These are phyloP conservation scores for Lumnitzera littorea DNA, from an alignment of 345 rosid species.

Conservation along the genomic window DNA sequence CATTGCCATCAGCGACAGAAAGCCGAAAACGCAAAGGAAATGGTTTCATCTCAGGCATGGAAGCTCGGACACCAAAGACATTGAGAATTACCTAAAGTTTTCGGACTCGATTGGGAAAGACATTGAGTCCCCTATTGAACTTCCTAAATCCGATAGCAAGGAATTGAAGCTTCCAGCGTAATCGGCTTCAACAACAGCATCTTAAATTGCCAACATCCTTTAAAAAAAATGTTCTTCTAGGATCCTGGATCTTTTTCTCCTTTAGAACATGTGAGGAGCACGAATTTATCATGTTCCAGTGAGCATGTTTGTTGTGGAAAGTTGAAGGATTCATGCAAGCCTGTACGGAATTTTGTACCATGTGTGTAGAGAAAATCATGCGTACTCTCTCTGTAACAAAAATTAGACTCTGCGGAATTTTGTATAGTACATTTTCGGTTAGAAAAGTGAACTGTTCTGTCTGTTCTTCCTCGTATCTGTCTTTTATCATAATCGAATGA, in stretches of 20 bases:
- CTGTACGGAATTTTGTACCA: no score
- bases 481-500: no score
- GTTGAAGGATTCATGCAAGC: neutral
- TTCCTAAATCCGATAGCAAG: neutral
- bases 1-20: slow-evolving; percentile 37
- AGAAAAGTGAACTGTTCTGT: no score
- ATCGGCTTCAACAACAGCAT: neutral
- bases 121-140: slow-evolving; percentile 27
- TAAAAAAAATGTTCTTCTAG: neutral
- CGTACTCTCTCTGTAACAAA: no score
- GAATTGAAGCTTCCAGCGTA: neutral
- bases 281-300: neutral
- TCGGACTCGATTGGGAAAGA: slow-evolving; percentile 21
- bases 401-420: no score
- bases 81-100: slow-evolving; percentile 40
- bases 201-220: neutral
- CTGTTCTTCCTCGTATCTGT: no score
- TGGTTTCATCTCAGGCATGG: slow-evolving; percentile 35
- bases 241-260: neutral
- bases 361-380: no score
- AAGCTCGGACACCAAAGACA: slow-evolving; percentile 34
- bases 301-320: neutral
- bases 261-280: slow-evolving; percentile 6
- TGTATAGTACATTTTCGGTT: no score
- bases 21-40: slow-evolving; percentile 21